Evolutionary conservation across 75 land plant genomes (phyloP).

Genomic region (Sequoiadendron giganteum): DNA sequence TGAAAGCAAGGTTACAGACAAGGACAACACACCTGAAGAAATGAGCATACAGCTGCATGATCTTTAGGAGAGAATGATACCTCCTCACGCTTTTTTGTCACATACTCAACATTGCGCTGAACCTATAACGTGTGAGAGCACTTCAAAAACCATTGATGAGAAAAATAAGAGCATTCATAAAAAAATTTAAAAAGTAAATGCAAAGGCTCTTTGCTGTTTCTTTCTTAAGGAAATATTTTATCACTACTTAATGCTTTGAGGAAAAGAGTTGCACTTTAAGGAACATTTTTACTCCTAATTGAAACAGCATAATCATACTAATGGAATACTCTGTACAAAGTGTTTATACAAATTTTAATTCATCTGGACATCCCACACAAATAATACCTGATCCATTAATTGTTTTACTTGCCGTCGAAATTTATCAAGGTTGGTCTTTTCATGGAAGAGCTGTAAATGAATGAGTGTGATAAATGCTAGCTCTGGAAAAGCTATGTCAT

Average conservation of each 20-base stretch:
- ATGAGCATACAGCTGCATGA: constrained; percentile 52
- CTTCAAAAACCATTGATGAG: constrained; percentile 1
- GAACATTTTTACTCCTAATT: not conserved
- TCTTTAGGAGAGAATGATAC: constrained; percentile 84
- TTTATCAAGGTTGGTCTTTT: constrained; percentile 50
- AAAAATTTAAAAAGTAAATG: not conserved
- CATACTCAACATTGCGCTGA: constrained; percentile 76
- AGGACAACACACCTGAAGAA: constrained; percentile 63
- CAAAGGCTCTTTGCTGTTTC: not conserved
- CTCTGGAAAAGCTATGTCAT: constrained; percentile 87
- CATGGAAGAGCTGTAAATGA: constrained; percentile 56
- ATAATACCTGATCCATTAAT: constrained; percentile 76
- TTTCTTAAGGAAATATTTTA: not conserved
- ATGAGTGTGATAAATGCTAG: constrained; percentile 69
- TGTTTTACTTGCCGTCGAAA: constrained; percentile 63
- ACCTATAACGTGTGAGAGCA: constrained; percentile 41
- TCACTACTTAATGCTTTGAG: not conserved
- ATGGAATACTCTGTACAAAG: not conserved
- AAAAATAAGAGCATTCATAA: not conserved
- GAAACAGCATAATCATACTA: not conserved
- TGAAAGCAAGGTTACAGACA: not conserved
- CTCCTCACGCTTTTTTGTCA: constrained; percentile 70
- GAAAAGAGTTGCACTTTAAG: not conserved
- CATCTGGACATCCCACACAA: not conserved
- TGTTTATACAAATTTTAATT: not conserved